Base-by-base conservation (phyloP, 1,284 basidiomycete species). In the Cryptococcus sp. region DNA sequence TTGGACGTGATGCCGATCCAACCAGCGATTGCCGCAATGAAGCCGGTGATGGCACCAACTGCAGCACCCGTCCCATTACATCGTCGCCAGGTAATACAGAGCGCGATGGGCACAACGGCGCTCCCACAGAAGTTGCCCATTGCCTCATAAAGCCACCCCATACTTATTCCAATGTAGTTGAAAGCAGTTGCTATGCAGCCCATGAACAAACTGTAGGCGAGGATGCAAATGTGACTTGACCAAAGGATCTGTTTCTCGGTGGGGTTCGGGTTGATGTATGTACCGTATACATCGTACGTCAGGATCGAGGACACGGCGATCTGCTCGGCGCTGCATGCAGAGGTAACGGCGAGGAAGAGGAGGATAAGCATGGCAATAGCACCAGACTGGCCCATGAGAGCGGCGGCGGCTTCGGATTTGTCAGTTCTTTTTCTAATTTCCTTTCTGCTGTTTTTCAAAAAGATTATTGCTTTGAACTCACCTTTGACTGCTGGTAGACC, bases 61-160 rank as follows among this genome's bases (percentile, higher is more conserved):
- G 93, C 83, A 69, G 88, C 90, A 6, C 89, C 91, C 74, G 82
- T 84, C 67, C 88, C 89, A 78, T 91, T 93, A n/a, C 90, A 89
- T 70, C 85, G 88, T 56, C 80, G 82, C 87, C 91, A 92, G 1
- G 87, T 88, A 58, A 93, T 85, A 62, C 86, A 88, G 17, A 88
- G 80, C 1, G 92, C 92, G 65, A 94, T 90, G 2, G 93, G 93
- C 5, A 88, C 87, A 39, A 94, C 93, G 2, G 85, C 92, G 3
- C 88, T 88, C 1, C 91, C 91, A 17, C 95, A 85, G 50, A 83
- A 69, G 39, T 78, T 78, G 1, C 83, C 83, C 67, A 81, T 79
- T 10, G 75, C 71, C 47, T 74, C 87, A 71, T 90, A 91, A 53
- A 91, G 84, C 88, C 88, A 92, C 16, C 90, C 91, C 89, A 92